Evolutionary conservation across 1,139 yeast species (phyloP), one percentile per base, ranked within the genome.

Genomic region (Yamadazyma membranifaciens): DNA sequence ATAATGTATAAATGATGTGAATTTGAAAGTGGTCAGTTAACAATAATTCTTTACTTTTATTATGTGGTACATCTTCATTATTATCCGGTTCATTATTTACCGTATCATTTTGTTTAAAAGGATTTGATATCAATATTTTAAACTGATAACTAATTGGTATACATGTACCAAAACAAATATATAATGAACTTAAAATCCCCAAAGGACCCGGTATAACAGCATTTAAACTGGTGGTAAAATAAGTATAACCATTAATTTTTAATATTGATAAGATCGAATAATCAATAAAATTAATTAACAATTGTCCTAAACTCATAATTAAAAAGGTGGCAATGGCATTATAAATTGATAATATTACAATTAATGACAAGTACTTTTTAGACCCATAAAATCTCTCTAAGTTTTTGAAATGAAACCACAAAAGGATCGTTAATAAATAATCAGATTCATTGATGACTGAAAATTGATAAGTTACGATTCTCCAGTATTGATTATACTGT

Each of bases 301-400:
- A 49, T 40, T 67, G 72, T 6, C 78, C 67, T 15, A 71, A 43
- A 22, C 69, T 60, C 57, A 79, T 60, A 4, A 63, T 58, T 20
- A 65, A 34, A 34, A 69, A 56, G 37, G 67, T 59, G n/a, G 57
- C 44, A 22, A 64, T 46, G 2, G 63, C 60, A 48, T 70, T 72
- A 50, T 67, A 69, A 6, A 65, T 35, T 9, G 65, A 63, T 42
- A 69, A 61, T 11, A 68, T 46, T 4, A 55, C 44, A 15, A 67
- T 52, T 44, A 63, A 45, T 15, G 78, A 69, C 6, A 78, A 55
- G 54, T 77, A 82, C 53, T 78, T 81, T 38, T 77, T 65, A 4
- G 85, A 69, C 1, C 92, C 91, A 47, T 73, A 75, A 45, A 81
- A 62, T 40, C 94, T 60, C 57, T 86, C 95, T 40, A 86, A 59